A percentile compares a stretch with the other conserved stretches of the same genome.
phyloP scores from a whole-genome alignment of 2,329 filamentous ascomycete species.

The Diplodia mutila region DNA sequence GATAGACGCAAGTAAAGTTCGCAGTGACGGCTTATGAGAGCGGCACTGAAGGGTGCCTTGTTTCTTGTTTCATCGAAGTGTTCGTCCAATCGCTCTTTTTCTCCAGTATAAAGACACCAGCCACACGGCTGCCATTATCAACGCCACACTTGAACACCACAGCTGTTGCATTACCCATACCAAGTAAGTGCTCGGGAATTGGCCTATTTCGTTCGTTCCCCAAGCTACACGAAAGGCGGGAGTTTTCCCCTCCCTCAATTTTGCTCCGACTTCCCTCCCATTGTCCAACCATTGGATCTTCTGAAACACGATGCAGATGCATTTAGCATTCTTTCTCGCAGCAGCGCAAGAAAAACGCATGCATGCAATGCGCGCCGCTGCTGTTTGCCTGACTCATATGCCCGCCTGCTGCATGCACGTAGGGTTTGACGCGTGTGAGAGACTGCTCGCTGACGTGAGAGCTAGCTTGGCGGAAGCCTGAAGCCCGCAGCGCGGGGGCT shows the following conservation, averaged over 20 bases:
- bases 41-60: too few relatives aligned
- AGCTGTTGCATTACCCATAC: too few relatives aligned
- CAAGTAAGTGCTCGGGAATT: too few relatives aligned
- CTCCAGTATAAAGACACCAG: too few relatives aligned
- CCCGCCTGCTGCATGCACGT: not conserved
- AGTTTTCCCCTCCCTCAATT: not conserved
- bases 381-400: not conserved
- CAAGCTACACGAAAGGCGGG: not conserved
- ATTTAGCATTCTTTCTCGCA: not conserved
- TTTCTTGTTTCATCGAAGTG: too few relatives aligned
- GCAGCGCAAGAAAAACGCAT: not conserved
- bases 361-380: not conserved
- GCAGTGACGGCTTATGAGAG: too few relatives aligned
- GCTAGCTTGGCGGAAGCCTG: not conserved
- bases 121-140: too few relatives aligned
- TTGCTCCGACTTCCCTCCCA: not conserved
- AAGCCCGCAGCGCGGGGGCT: too few relatives aligned
- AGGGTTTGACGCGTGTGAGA: not conserved
- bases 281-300: not conserved
- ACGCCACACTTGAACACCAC: too few relatives aligned
- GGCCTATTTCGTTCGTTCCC: not conserved
- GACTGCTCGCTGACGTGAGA: not conserved
- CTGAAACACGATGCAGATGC: not conserved
- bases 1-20: too few relatives aligned
- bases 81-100: too few relatives aligned